Evolutionary conservation across 2,329 filamentous ascomycete species (phyloP), one percentile per base, ranked within the genome.

Genomic region (Sordariomycetes sp.): DNA sequence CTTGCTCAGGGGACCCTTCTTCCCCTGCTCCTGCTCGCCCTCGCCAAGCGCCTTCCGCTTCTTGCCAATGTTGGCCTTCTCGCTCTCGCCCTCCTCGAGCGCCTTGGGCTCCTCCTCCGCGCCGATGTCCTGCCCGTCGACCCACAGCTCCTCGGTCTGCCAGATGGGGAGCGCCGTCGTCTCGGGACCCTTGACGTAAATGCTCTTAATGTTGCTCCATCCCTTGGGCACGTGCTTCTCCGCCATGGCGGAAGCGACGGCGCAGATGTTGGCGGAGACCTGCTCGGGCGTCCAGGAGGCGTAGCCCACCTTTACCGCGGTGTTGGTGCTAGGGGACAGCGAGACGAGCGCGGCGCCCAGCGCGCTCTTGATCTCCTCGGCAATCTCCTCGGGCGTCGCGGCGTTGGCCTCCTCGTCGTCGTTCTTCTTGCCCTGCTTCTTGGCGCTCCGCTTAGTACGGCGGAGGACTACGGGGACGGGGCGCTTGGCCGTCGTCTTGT

Each of bases 91-190:
- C 62, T 70, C 68, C 42, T 69, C 65, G 60, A 75, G 65, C 10
- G 74, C 72, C 69, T 76, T 76, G 25, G 71, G 68, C 63, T 74
- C 66, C 63, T 76, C 77, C 59, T 77, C 73, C 42, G 94, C 74
- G 7, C 96, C 82, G 66, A 86, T 82, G 61, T 89, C 85, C 60
- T 83, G 79, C 60, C 86, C 81, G 62, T 94, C 88, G 17, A 86
- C 72, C 90, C 94, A 99, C 62, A 99, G 77, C 77, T 96, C 90
- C 63, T 90, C 86, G 4, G 92, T 88, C 67, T 96, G 75, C 89
- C 90, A 99, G 67, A 99, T 85, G n/a, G 94, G 94, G 66, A 99
- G 78, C 10, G 92, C 87, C 60, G 85, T 86, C 4, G 92, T 96
- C 66, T 89, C 84, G 32, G 89, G 86, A 2, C 90, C 89, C 79